Conservation (phyloP, 2,329 filamentous ascomycete genomes). For the Verticillium dahliae region DNA sequence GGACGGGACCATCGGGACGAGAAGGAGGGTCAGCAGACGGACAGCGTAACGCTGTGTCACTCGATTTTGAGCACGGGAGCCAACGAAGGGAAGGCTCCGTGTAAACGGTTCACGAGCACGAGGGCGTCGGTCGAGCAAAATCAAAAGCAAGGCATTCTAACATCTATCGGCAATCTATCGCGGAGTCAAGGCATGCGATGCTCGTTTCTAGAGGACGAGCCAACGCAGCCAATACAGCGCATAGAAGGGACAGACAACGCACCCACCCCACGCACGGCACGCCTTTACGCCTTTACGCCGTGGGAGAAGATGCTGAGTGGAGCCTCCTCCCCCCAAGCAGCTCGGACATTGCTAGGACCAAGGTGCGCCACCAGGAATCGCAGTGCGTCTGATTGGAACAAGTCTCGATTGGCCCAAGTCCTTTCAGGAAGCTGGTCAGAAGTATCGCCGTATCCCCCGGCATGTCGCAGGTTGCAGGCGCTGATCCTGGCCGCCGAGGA, state of each 20-base stretch:
- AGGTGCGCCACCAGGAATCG: neutral
- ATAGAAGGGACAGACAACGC: too few relatives aligned
- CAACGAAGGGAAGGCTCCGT: neutral
- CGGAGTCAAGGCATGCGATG: neutral
- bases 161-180: slow-evolving; percentile 1
- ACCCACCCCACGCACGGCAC: too few relatives aligned
- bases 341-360: neutral
- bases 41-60: neutral
- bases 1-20: neutral
- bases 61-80: too few relatives aligned
- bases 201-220: neutral
- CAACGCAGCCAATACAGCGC: too few relatives aligned
- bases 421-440: slow-evolving; percentile 1
- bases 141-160: neutral
- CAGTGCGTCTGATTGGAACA: neutral
- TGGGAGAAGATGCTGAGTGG: neutral
- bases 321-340: neutral
- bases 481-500: neutral
- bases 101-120: too few relatives aligned
- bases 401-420: neutral
- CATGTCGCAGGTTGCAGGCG: neutral
- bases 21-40: neutral
- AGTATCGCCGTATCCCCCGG: neutral
- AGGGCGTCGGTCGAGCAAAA: neutral
- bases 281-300: too few relatives aligned